Evolutionary conservation across 371 early-diverging fungal genomes (phyloP).

Genomic region (Smittium mucronatum): DNA sequence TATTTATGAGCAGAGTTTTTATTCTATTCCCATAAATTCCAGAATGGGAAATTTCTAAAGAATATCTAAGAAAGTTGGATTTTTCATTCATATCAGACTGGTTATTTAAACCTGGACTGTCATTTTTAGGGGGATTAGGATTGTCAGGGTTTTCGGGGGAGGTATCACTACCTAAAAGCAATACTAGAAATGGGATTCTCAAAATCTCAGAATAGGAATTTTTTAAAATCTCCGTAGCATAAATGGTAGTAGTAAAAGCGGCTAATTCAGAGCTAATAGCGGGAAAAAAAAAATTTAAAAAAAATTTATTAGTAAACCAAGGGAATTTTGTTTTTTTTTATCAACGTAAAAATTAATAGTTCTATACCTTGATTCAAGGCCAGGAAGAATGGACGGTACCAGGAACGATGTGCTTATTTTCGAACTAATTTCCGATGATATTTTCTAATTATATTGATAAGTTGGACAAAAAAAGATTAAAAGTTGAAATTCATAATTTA

Average conservation of each 20-base stretch:
- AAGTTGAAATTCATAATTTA: too few relatives aligned
- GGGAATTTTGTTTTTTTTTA: too few relatives aligned
- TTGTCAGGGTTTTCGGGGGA: conserved; percentile 10
- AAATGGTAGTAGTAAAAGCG: conserved; percentile 21
- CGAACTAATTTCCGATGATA: too few relatives aligned
- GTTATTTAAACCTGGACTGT: not conserved
- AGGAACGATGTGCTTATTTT: conserved; percentile 5
- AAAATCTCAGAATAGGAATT: conserved; percentile 20
- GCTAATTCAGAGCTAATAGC: too few relatives aligned
- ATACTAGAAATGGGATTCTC: conserved; percentile 21
- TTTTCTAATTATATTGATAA: not conserved
- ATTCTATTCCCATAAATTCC: conserved; percentile 20
- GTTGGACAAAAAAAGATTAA: not conserved
- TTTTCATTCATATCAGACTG: conserved; percentile 17
- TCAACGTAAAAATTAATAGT: too few relatives aligned
- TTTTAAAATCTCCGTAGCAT: conserved; percentile 23
- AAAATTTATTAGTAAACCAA: too few relatives aligned
- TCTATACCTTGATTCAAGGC: not conserved
- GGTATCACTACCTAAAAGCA: conserved; percentile 22
- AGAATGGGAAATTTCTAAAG: conserved; percentile 27
- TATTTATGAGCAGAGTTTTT: conserved; percentile 17
- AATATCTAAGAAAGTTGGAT: conserved; percentile 20
- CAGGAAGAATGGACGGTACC: conserved; percentile 6
- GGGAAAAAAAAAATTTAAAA: too few relatives aligned
- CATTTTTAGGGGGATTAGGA: not conserved